Base-by-base conservation (phyloP, 176 grass and related monocot species). In the Aegilops bicornis region DNA sequence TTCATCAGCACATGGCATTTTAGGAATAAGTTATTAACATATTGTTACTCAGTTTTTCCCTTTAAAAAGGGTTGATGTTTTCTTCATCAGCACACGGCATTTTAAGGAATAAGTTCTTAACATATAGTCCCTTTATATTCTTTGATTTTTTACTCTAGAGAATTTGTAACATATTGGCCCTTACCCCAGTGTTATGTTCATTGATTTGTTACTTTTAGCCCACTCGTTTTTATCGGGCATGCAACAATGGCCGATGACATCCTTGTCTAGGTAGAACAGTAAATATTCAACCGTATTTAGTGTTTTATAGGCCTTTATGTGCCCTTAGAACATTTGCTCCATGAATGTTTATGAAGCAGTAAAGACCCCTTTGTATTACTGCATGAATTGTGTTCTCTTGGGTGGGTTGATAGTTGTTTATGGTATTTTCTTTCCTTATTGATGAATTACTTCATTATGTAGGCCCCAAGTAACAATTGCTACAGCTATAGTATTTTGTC, bases 391-490 rank as follows among this genome's bases (percentile, higher is more conserved):
- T 89, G 87, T 33, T 67, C 24, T 47, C 33, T 30, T 82, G 23
- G 56, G 52, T 48, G 10, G 82, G 60, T 43, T 43, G 69, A 60
- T 76, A 77, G 70, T 35, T 82, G n/a, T 52, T 24, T 83, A 36
- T 71, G 62, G 13, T 32, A 3, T 30, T 73, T 61, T 69, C 45
- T 14, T 20, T 20, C 13, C 36, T 20, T 56, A 56, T 22, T 35
- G 73, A 63, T 36, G 62, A 79, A 80, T 73, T 5, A 2, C n/a
- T 68, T 88, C 82, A 73, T 87, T 25, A 17, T 78, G 24, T 71
- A 97, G 95, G 84, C 95, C 94, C 64, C 94, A 94, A 88, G 86
- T 97, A 76, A 92, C 94, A 8, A 97, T 97, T 84, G 87, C 94
- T 82, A 94, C 94, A 52, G 94, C 94, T 25, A 94, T 97, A 83